Base-by-base conservation (phyloP, 2,329 filamentous ascomycete species). In the Byssochlamys sp. region DNA sequence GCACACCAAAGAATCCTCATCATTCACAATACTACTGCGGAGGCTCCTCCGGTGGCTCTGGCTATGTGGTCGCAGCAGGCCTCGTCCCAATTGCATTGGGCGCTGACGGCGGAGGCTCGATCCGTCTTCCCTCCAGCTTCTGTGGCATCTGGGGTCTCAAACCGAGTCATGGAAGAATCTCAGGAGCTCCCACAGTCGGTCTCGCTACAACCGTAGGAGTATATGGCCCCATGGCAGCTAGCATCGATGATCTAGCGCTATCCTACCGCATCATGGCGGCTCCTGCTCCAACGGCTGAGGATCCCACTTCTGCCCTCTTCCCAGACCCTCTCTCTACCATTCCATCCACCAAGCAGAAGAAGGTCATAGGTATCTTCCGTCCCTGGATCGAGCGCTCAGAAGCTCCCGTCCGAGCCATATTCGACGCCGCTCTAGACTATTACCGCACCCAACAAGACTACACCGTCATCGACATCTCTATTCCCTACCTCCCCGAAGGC, bases 101-200 rank as follows among this genome's bases (percentile, higher is more conserved):
- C 39, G 86, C 85, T 4, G 89, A 92, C 65, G 87, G 88, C 1
- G 88, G 89, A 39, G 89, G 89, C 59, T 89, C 85, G 59, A 82
- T 90, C 57, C 84, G 90, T 45, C 82, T 94, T 39, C 90, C 90
- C 0, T 76, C 85, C 0, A 80, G 81, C 31, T 92, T 88, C 75
- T 94, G 89, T 69, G 89, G 90, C 53, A 75, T 90, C 25, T 95
- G 87, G 72, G 90, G 90, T 1, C 79, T 96, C 58, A 95, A 96
- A 72, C 79, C 89, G 0, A 86, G 84, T 0, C 87, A 94, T 68
- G 82, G 86, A 66, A 85, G 90, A 39, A 81, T 88, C 4, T 81
- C 81, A 50, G 78, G 60, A 53, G 76, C 78, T 2, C 87, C 87
- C 0, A 80, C 83, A 1, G 72, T 78, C 12, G 82, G 82, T 58